Percentiles rank a stretch among this genome's conserved stretches.
These are phyloP conservation scores for Galerina marginata DNA, from an alignment of 768 basidiomycete species.

Conservation along the genomic window DNA sequence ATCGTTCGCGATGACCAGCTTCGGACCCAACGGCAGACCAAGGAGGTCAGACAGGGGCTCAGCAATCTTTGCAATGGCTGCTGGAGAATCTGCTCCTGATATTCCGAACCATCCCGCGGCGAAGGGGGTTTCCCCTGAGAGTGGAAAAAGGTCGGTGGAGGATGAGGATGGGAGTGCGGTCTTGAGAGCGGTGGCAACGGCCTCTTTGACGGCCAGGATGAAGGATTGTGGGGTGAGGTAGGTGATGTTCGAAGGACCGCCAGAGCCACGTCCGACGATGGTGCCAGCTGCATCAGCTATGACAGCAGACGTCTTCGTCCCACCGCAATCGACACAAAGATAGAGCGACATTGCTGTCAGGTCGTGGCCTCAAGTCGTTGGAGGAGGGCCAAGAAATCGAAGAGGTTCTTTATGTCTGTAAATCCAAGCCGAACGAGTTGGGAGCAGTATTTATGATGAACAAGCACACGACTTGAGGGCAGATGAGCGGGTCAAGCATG, in stretches of 20 bases:
- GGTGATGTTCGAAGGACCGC: conserved; percentile 86
- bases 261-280: conserved; percentile 68
- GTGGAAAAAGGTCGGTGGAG: conserved; percentile 20
- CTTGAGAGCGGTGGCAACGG: conserved; percentile 51
- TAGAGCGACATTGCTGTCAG: conserved; percentile 56
- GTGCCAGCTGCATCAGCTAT: conserved; percentile 62
- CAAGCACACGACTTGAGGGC: conserved; percentile 12
- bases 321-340: conserved; percentile 88
- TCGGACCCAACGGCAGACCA: conserved; percentile 57
- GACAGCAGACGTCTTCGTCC: conserved; percentile 84
- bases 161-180: conserved; percentile 35
- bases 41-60: conserved; percentile 61
- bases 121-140: conserved; percentile 42
- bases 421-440: too few relatives aligned
- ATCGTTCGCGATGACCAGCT: conserved; percentile 77
- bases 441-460: conserved; percentile 13
- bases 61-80: conserved; percentile 61
- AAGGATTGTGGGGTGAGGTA: conserved; percentile 74
- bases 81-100: conserved; percentile 80
- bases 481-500: conserved; percentile 12
- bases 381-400: background rate
- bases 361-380: background rate
- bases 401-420: background rate
- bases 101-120: conserved; percentile 83
- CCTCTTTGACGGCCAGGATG: conserved; percentile 52